Base-by-base conservation (phyloP, 2,329 filamentous ascomycete genomes). In the Juglanconis juglandina region DNA sequence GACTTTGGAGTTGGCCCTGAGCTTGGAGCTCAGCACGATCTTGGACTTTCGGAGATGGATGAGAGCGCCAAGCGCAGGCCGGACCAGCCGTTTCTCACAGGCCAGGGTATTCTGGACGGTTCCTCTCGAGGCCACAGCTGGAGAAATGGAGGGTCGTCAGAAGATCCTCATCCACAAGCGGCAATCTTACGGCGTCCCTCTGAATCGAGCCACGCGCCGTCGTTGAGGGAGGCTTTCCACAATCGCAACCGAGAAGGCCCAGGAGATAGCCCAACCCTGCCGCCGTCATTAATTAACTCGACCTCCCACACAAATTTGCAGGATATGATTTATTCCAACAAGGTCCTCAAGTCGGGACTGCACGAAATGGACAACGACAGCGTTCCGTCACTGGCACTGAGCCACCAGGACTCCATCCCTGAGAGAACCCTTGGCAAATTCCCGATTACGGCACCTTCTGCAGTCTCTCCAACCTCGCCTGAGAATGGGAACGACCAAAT, bases 201-300 rank as follows among this genome's bases (percentile, higher is more conserved):
- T 0, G 79, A 82, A 53, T 81, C 81, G 6, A 84, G 80, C 65
- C 72, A 79, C n/a, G 60, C 59, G 42, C 76, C 78, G 49, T 85
- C 82, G 3, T 75, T 74, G 32, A 72, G 77, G 17, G 78, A 84
- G 30, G 80, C 79, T 5, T 73, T 75, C 4, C 76, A 80, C 54
- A 68, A 69, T 54, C 72, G 77, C 64, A 66, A 70, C 60, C 73
- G 77, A 56, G 72, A 79, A 48, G 70, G 67, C 6, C 74, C 68
- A 7, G 72, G 71, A 14, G 88, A 90, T 52, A 90, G 87, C 61
- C 87, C 88, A n/a, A 84, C 83, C 3, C 70, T 90, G 4, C 80
- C 81, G 30, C 81, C 84, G 4, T 76, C 80, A 47, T 71, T 80
- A 32, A 70, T 73, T 24, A 70, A 73, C 14, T 82, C 81, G 2